Conservation (phyloP, 2,329 filamentous ascomycete species). For the Parastagonospora avenae region DNA sequence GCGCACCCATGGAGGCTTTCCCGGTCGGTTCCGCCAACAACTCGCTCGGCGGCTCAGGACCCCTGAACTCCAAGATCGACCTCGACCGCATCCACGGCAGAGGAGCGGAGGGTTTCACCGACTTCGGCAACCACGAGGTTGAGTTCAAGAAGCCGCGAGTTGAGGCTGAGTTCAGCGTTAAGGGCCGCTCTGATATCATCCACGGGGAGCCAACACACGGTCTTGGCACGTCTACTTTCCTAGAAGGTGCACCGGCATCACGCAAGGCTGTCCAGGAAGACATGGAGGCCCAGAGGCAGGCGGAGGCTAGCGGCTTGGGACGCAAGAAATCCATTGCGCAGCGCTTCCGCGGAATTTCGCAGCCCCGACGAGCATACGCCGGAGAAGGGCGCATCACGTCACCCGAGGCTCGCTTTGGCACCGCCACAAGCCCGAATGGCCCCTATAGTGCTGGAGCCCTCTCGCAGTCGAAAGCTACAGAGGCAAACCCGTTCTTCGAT, state of each 20-base stretch:
- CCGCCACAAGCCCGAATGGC: slow-evolving; percentile 31
- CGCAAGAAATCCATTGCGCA: slow-evolving; percentile 96
- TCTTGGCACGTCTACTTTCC: slow-evolving; percentile 90
- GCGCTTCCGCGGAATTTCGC: slow-evolving; percentile 83
- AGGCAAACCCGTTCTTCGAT: slow-evolving; percentile 76
- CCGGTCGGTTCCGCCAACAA: slow-evolving; percentile 93
- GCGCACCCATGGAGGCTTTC: slow-evolving; percentile 95
- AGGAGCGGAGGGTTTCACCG: slow-evolving; percentile 83
- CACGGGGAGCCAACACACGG: slow-evolving; percentile 85
- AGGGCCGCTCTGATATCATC: slow-evolving; percentile 65
- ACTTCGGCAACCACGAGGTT: slow-evolving; percentile 62
- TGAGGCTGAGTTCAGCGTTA: slow-evolving; percentile 45
- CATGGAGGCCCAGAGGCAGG: slow-evolving; percentile 62
- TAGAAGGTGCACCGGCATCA: slow-evolving; percentile 90
- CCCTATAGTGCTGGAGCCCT: slow-evolving; percentile 49
- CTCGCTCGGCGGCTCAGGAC: slow-evolving; percentile 83
- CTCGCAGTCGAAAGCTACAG: slow-evolving; percentile 43
- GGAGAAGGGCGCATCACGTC: slow-evolving; percentile 46
- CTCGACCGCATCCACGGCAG: slow-evolving; percentile 87
- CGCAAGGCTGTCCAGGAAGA: slow-evolving; percentile 77
- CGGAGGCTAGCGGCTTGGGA: slow-evolving; percentile 61
- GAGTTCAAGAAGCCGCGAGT: slow-evolving; percentile 46
- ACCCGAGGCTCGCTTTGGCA: slow-evolving; percentile 60
- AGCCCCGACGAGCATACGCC: slow-evolving; percentile 63
- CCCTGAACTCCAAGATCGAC: slow-evolving; percentile 79